Evolutionary conservation across 2,329 filamentous ascomycete genomes (phyloP).

Genomic region (Sordariomycetes sp.): DNA sequence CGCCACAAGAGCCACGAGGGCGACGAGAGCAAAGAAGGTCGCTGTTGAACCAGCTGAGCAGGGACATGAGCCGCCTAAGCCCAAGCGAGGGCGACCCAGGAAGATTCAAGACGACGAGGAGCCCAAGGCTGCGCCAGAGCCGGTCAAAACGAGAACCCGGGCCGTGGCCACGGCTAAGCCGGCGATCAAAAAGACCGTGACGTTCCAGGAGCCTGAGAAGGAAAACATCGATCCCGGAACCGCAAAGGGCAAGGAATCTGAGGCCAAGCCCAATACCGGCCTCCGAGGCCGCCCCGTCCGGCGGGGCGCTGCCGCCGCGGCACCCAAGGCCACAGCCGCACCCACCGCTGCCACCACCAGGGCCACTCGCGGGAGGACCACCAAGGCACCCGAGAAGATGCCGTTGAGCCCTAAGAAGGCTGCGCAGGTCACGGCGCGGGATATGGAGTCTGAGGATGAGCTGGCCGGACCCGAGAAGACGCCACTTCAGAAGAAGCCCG

Average conservation of each 20-base stretch:
- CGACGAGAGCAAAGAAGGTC: conserved; percentile 18
- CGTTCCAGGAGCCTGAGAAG: conserved; percentile 54
- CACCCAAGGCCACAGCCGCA: background rate
- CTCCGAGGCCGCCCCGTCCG: conserved; percentile 34
- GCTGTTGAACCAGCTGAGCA: conserved; percentile 13
- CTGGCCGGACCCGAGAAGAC: conserved; percentile 40
- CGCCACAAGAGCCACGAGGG: conserved; percentile 11
- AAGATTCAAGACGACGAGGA: background rate
- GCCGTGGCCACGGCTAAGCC: conserved; percentile 27
- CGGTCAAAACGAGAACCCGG: conserved; percentile 26
- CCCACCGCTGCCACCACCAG: conserved; percentile 10
- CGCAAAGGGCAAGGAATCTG: conserved; percentile 20
- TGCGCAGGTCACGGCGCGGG: conserved; percentile 35
- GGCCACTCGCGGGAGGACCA: conserved; percentile 17
- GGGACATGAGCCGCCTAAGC: conserved; percentile 13
- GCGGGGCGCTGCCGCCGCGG: conserved; percentile 18
- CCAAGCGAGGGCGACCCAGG: conserved; percentile 1
- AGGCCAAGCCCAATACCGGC: conserved; percentile 17
- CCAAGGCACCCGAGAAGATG: conserved; percentile 27
- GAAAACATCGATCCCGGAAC: conserved; percentile 42
- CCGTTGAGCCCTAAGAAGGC: conserved; percentile 57
- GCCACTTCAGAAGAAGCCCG: conserved; percentile 42
- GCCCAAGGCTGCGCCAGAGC: conserved; percentile 12
- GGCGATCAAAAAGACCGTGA: conserved; percentile 48
- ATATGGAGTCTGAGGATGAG: conserved; percentile 46